Base-by-base conservation (phyloP, 106 monocot genomes). In the Acorus calamus region DNA sequence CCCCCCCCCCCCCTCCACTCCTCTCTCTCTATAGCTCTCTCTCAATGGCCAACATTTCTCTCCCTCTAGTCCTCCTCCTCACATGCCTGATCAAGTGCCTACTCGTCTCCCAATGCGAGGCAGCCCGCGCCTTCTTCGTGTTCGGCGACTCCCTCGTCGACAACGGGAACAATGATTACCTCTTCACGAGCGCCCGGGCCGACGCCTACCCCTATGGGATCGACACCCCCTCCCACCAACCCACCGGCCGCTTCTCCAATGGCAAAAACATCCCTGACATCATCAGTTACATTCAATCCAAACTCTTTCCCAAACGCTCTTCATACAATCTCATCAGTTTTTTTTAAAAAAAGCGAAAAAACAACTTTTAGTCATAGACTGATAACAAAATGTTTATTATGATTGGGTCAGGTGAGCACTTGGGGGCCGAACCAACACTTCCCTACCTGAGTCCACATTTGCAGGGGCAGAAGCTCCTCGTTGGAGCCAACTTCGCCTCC, bases 81-180 rank as follows among this genome's bases (percentile, higher is more conserved):
- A 47, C 58, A 44, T 62, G 65, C 28, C 28, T 28, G 28, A 28
- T 28, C 28, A 28, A 28, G 28, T 28, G 28, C 28, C 28, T 28
- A 28, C 28, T 28, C 28, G 28, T 28, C 28, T 28, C 28, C 0
- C 28, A 28, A 28, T 28, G 28, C 28, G 81, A 71, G 41, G 81
- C 88, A 0, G 76, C 79, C 3, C 77, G 82, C 3, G 84, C 88
- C 54, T 84, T 92, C 73, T 92, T 92, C 66, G 79, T 92, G 6
- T 92, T 92, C 47, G 92, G 92, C 6, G 92, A 92, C 28, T 92
- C 92, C 14, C 77, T 92, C 3, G 92, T 92, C 0, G 92, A 92
- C 66, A 88, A 82, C 52, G 92, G 92, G 53, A 92, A 92, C 81
- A 92, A 92, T 74, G 85, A 92, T 68, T 92, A 75, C 67, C 60